Evolutionary conservation across 2,329 filamentous ascomycete species (phyloP).

Genomic region (Xylariaceae sp.): DNA sequence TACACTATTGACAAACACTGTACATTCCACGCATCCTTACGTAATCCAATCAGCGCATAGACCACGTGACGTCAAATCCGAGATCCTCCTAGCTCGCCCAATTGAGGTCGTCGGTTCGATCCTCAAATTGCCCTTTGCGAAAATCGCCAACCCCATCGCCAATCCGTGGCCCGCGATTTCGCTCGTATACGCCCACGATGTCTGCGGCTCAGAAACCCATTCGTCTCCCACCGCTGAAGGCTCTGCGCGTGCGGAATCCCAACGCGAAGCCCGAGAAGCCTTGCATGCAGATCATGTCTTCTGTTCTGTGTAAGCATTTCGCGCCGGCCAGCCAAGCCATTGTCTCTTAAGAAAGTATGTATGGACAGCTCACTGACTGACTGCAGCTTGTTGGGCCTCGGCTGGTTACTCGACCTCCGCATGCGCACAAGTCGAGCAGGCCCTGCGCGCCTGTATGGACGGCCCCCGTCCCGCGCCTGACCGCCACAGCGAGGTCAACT

Average conservation of each 20-base stretch:
- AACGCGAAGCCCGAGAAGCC: conserved; percentile 47
- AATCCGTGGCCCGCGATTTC: not conserved
- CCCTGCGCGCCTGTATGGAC: conserved; percentile 73
- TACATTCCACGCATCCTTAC: not conserved
- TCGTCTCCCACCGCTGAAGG: conserved; percentile 52
- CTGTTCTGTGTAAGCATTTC: conserved; percentile 46
- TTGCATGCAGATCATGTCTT: conserved; percentile 53
- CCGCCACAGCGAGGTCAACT: conserved; percentile 81
- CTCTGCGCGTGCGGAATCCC: conserved; percentile 50
- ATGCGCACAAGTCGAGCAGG: conserved; percentile 54
- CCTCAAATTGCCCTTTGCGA: not conserved
- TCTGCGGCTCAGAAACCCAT: conserved; percentile 46
- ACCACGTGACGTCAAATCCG: conserved; percentile 9
- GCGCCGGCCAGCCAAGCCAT: not conserved
- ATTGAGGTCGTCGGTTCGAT: not conserved
- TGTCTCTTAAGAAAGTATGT: too few species aligned
- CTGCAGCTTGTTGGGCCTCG: conserved; percentile 75
- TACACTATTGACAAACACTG: too few species aligned
- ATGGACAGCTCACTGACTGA: conserved; percentile 3
- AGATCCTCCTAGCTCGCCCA: not conserved
- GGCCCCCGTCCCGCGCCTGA: conserved; percentile 49
- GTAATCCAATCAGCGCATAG: not conserved
- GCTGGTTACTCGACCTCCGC: conserved; percentile 61
- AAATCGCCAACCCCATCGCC: conserved; percentile 1
- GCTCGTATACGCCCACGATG: conserved; percentile 33